Conservation (phyloP, 805 yeast species). For the Barnettozyma wickerhamii region DNA sequence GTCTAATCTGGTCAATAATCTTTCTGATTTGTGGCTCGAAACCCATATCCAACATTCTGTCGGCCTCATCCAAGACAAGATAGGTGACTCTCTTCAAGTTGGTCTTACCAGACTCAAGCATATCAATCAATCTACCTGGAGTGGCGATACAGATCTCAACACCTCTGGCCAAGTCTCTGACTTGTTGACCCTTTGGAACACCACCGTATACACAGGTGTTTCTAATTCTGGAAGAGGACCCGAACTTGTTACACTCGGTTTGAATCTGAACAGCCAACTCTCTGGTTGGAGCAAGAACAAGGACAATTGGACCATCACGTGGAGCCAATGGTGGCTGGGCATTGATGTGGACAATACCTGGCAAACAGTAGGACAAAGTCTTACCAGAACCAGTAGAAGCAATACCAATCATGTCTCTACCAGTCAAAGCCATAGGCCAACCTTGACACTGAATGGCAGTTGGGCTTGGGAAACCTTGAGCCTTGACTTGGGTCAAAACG, state of each 20-base stretch:
- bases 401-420: constrained; percentile 98
- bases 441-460: constrained; percentile 99
- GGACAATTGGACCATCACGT: constrained; percentile 97
- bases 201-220: constrained; percentile 99
- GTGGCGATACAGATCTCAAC: constrained; percentile 96
- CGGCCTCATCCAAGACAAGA: constrained; percentile 97
- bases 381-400: constrained; percentile 99
- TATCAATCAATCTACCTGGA: constrained; percentile 97
- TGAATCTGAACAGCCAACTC: constrained; percentile 98
- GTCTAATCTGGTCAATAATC: constrained; percentile 96
- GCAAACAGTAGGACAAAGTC: constrained; percentile 94
- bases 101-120: constrained; percentile 93
- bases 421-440: constrained; percentile 99
- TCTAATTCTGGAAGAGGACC: constrained; percentile 87
- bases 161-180: constrained; percentile 93
- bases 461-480: constrained; percentile 90
- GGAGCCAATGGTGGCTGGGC: constrained; percentile 92
- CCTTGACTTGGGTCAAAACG: constrained; percentile 82
- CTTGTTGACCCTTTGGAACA: constrained; percentile 97
- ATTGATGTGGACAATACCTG: constrained; percentile 95
- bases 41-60: constrained; percentile 99
- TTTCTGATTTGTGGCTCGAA: constrained; percentile 99
- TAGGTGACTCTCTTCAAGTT: constrained; percentile 95
- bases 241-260: constrained; percentile 92
- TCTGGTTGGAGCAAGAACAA: constrained; percentile 97